These are phyloP conservation scores for Nakaseomyces glabratus DNA, from an alignment of 1,139 yeast species.

Conservation along the genomic window DNA sequence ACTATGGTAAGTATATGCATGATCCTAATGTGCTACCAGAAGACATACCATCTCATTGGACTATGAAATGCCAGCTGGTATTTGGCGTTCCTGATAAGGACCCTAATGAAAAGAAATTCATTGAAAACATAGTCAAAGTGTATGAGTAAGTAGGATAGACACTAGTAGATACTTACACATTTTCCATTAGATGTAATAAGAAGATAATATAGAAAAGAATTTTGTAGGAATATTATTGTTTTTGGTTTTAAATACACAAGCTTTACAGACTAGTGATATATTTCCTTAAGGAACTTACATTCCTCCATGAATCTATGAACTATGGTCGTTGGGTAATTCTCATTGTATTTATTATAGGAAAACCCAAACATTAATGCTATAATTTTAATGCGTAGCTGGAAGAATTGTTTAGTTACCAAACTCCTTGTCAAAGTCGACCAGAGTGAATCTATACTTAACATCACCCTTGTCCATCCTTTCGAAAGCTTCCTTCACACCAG, in stretches of 20 bases:
- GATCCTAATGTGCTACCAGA: constrained; percentile 30
- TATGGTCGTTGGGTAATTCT: no score
- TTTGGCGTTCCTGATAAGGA: constrained; percentile 29
- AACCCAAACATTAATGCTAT: no score
- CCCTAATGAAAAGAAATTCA: constrained; percentile 14
- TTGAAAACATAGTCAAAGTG: constrained; percentile 13
- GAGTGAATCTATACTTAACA: constrained; percentile 54
- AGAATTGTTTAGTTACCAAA: constrained; percentile 8
- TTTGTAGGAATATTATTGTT: no score
- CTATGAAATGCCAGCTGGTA: constrained; percentile 36
- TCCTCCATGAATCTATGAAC: no score
- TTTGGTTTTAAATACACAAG: no score
- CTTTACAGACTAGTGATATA: no score
- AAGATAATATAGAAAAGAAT: no score
- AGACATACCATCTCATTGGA: constrained; percentile 33
- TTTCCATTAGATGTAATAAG: no score
- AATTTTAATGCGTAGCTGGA: not conserved
- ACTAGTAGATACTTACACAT: no score
- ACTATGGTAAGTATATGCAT: constrained; percentile 29
- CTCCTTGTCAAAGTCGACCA: constrained; percentile 34
- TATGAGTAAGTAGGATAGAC: constrained; percentile 8
- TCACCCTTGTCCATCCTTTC: constrained; percentile 44
- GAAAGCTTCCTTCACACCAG: constrained; percentile 42
- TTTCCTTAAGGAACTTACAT: no score
- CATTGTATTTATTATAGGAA: no score